Evolutionary conservation across 2,329 filamentous ascomycete species (phyloP), one percentile per base, ranked within the genome.

Genomic region (Paraphaeosphaeria minitans): DNA sequence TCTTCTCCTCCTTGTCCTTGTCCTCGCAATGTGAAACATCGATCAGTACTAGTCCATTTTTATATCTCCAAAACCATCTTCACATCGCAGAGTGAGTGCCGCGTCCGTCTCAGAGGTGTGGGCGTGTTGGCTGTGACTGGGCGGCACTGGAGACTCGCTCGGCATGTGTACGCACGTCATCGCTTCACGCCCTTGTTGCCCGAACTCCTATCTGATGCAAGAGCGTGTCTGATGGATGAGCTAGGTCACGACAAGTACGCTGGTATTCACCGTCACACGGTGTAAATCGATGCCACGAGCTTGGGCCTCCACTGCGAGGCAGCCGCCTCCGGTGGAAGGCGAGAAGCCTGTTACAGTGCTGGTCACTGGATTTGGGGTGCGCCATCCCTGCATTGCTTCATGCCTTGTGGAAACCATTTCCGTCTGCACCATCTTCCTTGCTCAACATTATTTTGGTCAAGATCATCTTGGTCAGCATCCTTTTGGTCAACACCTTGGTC

Each of bases 301-400:
- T 53, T 43, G 55, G 54, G 49, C 63, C 14, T 66, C 69, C 53
- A 66, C 71, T 51, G 67, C 67, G 37, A 62, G 66, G 56, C 73
- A 75, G 55, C 73, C 73, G 56, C 69, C 66, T 10, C 56, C 53
- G 8, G 59, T 70, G 59, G 62, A 73, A 48, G 59, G 56, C 8
- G 71, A 75, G 59, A 63, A 72, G 16, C 73, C 72, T 16, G 70
- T 75, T 12, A 75, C 69, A 12, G 73, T 77, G 19, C 62, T 77
- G 19, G 73, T 76, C 39, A 77, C 74, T 53, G 74, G 74, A 1
- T 77, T 75, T 58, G 73, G 74, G 43, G 73, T 75, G 68, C 29
- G 55, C 39, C 27, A 46, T 31, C n/a, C 37, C 37, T 13, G 7
- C 14, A 5, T 50, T 9, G n/a, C n/a, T n/a, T n/a, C n/a, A n/a